A percentile compares a stretch with the other conserved stretches of the same genome.
phyloP scores from a whole-genome alignment of 1,284 basidiomycete species.

The Moesziomyces parantarcticus region DNA sequence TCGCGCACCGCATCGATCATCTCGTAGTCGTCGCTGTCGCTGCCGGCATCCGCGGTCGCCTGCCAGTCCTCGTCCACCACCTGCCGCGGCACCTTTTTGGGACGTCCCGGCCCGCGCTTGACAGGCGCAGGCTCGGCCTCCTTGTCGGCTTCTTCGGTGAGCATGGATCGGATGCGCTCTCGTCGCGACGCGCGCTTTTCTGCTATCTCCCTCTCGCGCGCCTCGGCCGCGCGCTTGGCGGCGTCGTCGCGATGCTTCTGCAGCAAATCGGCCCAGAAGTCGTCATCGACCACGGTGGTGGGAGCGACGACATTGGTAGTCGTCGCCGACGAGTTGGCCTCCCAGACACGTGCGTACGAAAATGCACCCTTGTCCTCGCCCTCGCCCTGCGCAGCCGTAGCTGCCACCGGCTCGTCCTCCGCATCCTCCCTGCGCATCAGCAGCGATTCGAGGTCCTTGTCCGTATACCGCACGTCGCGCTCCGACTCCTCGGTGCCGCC shows the following conservation, averaged over 20 bases:
- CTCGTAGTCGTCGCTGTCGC: slow-evolving; percentile 37
- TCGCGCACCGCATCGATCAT: slow-evolving; percentile 26
- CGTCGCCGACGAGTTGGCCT: slow-evolving; percentile 36
- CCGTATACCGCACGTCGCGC: slow-evolving; percentile 62
- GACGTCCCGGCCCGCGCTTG: slow-evolving; percentile 30
- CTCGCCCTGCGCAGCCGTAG: slow-evolving; percentile 5
- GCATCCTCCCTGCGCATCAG: slow-evolving; percentile 57
- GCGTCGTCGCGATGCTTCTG: slow-evolving; percentile 57
- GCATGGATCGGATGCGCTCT: slow-evolving; percentile 37
- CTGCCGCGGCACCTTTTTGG: slow-evolving; percentile 23
- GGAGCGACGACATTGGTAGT: slow-evolving; percentile 39
- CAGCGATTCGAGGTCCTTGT: slow-evolving; percentile 66
- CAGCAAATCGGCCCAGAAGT: slow-evolving; percentile 64
- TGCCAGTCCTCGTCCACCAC: slow-evolving; percentile 31
- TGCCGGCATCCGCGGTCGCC: slow-evolving; percentile 9
- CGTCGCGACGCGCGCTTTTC: slow-evolving; percentile 32
- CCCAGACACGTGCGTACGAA: slow-evolving; percentile 67
- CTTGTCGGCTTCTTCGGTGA: slow-evolving; percentile 19
- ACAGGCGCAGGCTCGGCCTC: slow-evolving; percentile 1
- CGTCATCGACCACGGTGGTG: slow-evolving; percentile 54
- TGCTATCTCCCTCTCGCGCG: slow-evolving; percentile 16
- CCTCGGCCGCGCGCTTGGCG: slow-evolving; percentile 28
- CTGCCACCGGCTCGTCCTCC: slow-evolving; percentile 28
- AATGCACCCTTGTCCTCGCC: slow-evolving; percentile 50
- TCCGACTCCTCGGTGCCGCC: slow-evolving; percentile 59